A percentile compares a stretch with the other conserved stretches of the same genome.
Conservation (phyloP, 768 basidiomycete species). For the Paxillus ammoniavirescens region DNA sequence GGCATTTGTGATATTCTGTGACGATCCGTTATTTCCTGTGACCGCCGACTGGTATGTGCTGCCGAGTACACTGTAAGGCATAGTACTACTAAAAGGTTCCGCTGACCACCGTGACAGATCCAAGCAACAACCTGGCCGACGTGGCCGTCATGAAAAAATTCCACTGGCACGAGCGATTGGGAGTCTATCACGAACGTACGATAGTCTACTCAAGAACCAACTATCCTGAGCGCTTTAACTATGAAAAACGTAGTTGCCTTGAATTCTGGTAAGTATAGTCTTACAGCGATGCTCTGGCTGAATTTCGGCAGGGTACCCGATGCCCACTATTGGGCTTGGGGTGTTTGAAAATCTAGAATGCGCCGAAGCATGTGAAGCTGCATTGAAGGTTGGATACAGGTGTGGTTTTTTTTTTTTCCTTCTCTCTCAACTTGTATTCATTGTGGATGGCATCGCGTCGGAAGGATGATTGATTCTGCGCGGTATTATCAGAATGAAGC, state of each 20-base stretch:
- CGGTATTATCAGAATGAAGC: slow-evolving; percentile 26
- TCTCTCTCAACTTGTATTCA: not conserved
- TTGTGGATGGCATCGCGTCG: not conserved
- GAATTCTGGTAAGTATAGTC: slow-evolving; percentile 5
- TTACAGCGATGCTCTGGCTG: not conserved
- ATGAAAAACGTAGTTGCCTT: slow-evolving; percentile 12
- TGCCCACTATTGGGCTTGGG: slow-evolving; percentile 28
- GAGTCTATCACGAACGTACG: too few relatives aligned
- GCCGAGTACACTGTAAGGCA: too few relatives aligned
- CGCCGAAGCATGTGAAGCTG: slow-evolving; percentile 14
- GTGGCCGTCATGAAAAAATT: too few relatives aligned
- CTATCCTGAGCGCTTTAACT: not conserved
- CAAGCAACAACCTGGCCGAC: too few relatives aligned
- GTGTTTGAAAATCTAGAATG: slow-evolving; percentile 19
- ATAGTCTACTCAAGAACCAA: too few relatives aligned
- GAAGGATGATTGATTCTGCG: slow-evolving; percentile 27
- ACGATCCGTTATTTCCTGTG: too few relatives aligned
- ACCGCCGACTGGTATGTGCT: too few relatives aligned
- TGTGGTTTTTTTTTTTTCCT: not conserved
- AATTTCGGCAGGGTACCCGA: slow-evolving; percentile 14
- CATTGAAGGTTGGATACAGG: slow-evolving; percentile 28
- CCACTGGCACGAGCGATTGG: too few relatives aligned
- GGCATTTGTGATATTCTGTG: too few relatives aligned
- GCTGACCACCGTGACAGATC: too few relatives aligned
- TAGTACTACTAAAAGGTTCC: too few relatives aligned